Evolutionary conservation across 139 green algal species (phyloP).

Genomic region (Micractinium sp.): DNA sequence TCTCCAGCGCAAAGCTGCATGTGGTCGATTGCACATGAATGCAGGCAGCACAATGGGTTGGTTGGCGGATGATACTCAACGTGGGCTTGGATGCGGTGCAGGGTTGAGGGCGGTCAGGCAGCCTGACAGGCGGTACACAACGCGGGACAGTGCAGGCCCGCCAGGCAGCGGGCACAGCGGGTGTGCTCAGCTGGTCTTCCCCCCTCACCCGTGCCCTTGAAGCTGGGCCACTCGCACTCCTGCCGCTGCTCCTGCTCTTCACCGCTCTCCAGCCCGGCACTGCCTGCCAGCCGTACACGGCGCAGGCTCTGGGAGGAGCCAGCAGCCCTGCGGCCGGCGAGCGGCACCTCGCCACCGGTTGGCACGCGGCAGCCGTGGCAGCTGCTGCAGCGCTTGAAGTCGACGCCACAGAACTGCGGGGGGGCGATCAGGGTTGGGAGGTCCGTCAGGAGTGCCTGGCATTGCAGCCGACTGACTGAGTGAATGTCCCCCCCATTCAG

Average conservation of each 20-base stretch:
- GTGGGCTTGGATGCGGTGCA: no score
- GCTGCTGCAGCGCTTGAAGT: conserved; percentile 43
- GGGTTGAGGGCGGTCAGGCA: neutral
- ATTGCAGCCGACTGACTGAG: no score
- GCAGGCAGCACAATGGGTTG: no score
- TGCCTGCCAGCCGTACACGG: neutral
- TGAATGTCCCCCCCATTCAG: no score
- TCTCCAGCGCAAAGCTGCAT: neutral
- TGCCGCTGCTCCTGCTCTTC: neutral
- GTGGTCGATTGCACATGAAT: neutral
- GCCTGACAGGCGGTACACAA: no score
- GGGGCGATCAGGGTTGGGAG: no score
- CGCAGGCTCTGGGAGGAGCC: neutral
- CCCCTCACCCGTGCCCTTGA: neutral
- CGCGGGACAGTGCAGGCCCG: neutral
- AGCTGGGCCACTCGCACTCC: conserved; percentile 31
- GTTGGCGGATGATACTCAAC: no score
- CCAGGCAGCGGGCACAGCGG: neutral
- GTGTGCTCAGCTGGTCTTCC: neutral
- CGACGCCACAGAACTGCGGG: neutral
- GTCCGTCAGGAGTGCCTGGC: no score
- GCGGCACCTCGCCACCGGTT: neutral
- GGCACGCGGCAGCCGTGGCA: neutral
- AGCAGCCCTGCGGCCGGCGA: neutral
- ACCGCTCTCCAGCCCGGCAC: neutral